These are phyloP conservation scores for Termitomyces sp. DNA, from an alignment of 768 basidiomycete genomes.

Conservation along the genomic window DNA sequence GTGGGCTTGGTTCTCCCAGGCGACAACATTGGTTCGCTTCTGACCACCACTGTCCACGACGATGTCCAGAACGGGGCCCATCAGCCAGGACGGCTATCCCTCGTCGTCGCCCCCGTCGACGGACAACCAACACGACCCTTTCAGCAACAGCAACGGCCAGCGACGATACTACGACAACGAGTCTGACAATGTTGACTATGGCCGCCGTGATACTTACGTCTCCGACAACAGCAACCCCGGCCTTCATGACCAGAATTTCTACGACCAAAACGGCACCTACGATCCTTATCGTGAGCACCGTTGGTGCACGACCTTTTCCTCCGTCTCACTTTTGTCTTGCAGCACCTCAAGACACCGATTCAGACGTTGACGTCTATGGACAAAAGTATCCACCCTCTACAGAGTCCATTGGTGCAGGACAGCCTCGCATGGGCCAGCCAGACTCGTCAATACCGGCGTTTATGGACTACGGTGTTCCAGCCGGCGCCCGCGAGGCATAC, in stretches of 20 bases:
- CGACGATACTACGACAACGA: conserved; percentile 71
- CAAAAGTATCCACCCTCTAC: conserved; percentile 68
- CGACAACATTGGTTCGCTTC: conserved; percentile 15
- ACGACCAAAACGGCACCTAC: conserved; percentile 60
- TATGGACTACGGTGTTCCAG: conserved; percentile 50
- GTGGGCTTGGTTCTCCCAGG: conserved; percentile 12
- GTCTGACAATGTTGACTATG: conserved; percentile 61
- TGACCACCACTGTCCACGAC: conserved; percentile 26
- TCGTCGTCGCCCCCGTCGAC: conserved; percentile 50
- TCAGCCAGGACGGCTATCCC: conserved; percentile 60
- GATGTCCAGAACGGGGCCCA: conserved; percentile 50
- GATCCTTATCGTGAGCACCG: conserved; percentile 52
- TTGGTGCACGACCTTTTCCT: background rate
- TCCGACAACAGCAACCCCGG: conserved; percentile 67
- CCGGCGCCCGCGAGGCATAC: conserved; percentile 75
- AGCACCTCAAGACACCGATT: conserved; percentile 83
- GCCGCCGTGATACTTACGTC: conserved; percentile 59
- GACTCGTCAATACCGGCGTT: conserved; percentile 74
- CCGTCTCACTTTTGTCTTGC: conserved; percentile 15
- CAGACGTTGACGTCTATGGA: conserved; percentile 69
- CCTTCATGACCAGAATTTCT: conserved; percentile 56
- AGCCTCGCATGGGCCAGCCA: conserved; percentile 47
- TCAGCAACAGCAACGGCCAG: conserved; percentile 39
- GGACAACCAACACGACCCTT: conserved; percentile 64
- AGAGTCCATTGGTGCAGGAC: conserved; percentile 60